A percentile compares a stretch with the other conserved stretches of the same genome.
Evolutionary conservation across 345 rosid species (phyloP).

Genomic region (Trapa bicornis): DNA sequence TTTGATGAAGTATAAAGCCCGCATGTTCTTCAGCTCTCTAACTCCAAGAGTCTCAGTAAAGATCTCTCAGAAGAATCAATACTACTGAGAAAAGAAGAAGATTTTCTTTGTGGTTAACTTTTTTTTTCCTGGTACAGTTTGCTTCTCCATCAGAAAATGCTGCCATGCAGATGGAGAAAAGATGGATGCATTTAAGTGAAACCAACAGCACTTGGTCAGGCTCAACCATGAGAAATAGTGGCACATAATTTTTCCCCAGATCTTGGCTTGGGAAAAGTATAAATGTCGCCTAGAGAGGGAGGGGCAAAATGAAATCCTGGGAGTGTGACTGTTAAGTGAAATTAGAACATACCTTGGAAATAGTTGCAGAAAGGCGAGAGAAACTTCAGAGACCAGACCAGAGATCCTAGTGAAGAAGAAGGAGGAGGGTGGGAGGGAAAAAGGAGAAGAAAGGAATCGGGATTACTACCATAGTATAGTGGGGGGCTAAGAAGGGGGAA

Average conservation of each 20-base stretch:
- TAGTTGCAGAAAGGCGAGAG: background rate
- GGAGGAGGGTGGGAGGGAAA: background rate
- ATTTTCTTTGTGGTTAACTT: background rate
- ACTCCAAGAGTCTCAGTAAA: background rate
- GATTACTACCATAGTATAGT: background rate
- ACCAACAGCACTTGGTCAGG: too few species aligned
- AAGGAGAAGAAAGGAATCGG: background rate
- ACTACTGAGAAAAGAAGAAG: background rate
- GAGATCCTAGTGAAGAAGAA: background rate
- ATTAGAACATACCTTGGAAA: background rate
- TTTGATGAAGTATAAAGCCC: background rate
- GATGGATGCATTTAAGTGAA: background rate
- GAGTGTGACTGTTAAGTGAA: too few species aligned
- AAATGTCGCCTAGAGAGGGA: too few species aligned
- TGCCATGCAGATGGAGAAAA: conserved; percentile 7
- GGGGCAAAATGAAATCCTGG: background rate
- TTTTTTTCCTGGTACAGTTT: background rate
- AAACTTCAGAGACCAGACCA: conserved; percentile 1
- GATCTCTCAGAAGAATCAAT: background rate
- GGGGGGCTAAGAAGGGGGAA: background rate
- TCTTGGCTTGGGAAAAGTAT: too few species aligned
- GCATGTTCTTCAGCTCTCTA: background rate
- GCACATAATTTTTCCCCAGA: too few species aligned
- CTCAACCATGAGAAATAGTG: too few species aligned
- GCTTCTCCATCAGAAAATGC: background rate